Conservation (phyloP, 176 grass and related monocot species). For the Juncus effusus region DNA sequence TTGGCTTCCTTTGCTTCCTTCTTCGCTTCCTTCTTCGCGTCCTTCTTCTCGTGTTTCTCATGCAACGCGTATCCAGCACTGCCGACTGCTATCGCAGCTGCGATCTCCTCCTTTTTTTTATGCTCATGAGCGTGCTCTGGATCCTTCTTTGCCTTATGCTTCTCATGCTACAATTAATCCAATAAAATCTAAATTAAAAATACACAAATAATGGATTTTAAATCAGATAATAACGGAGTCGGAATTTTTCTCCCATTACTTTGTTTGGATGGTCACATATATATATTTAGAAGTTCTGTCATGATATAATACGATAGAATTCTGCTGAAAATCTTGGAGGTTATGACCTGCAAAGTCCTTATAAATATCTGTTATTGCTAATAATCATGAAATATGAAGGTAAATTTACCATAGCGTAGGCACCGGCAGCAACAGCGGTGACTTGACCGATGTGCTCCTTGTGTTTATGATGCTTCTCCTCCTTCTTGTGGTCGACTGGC, state of each 20-base stretch:
- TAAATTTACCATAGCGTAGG: slow-evolving; percentile 27
- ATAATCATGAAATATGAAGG: too few relatives aligned
- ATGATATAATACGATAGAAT: too few relatives aligned
- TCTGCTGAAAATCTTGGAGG: too few relatives aligned
- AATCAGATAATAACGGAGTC: too few relatives aligned
- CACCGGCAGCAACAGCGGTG: slow-evolving; percentile 22
- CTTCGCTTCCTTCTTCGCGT: slow-evolving; percentile 3
- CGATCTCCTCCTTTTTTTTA: slow-evolving; percentile 23
- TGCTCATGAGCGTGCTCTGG: slow-evolving; percentile 2
- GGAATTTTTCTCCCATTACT: too few relatives aligned
- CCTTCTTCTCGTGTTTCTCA: slow-evolving; percentile 23
- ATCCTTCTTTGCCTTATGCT: slow-evolving; percentile 27
- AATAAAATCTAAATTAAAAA: too few relatives aligned
- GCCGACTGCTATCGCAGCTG: slow-evolving; percentile 8
- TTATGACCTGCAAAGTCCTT: too few relatives aligned
- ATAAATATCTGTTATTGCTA: too few relatives aligned
- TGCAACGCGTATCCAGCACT: slow-evolving; percentile 17
- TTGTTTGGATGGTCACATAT: too few relatives aligned
- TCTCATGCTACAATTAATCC: background rate
- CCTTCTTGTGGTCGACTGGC: slow-evolving; percentile 19
- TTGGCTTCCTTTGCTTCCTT: slow-evolving; percentile 57
- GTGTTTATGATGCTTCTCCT: slow-evolving; percentile 41
- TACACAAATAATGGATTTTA: too few relatives aligned
- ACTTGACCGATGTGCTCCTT: slow-evolving; percentile 28
- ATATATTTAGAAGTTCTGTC: too few relatives aligned